Conservation (phyloP, 1,284 basidiomycete species). For the Cutaneotrichosporon cyanovorans region DNA sequence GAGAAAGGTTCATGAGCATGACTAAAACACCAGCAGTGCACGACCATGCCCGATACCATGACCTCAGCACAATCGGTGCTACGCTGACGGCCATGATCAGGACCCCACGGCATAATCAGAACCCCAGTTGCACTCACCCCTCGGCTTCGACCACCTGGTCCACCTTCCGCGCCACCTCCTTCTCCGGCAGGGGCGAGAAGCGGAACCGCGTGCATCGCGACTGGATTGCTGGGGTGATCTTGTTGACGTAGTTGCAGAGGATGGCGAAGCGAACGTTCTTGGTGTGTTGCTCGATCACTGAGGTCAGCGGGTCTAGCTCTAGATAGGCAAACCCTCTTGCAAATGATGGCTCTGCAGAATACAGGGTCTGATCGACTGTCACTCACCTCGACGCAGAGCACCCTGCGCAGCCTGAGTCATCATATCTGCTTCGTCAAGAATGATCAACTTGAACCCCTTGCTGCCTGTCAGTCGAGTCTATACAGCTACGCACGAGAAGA, state of each 20-base stretch:
- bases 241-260: constrained; percentile 99
- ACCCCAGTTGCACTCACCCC: constrained; percentile 52
- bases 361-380: too few species aligned
- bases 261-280: constrained; percentile 99
- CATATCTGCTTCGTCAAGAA: constrained; percentile 98
- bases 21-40: too few species aligned
- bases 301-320: too few species aligned
- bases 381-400: constrained; percentile 68
- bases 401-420: constrained; percentile 98
- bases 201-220: constrained; percentile 96
- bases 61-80: too few species aligned
- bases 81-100: too few species aligned
- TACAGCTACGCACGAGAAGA: constrained; percentile 50
- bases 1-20: too few species aligned
- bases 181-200: constrained; percentile 86
- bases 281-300: constrained; percentile 96
- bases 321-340: background rate
- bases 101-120: background rate
- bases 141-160: constrained; percentile 75
- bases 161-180: constrained; percentile 77
- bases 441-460: constrained; percentile 93
- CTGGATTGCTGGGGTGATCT: constrained; percentile 97
- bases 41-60: too few species aligned
- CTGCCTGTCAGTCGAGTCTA: constrained; percentile 41
- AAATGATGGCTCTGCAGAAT: background rate